Conservation (phyloP, 345 rosid species). For the Salix brachista region DNA sequence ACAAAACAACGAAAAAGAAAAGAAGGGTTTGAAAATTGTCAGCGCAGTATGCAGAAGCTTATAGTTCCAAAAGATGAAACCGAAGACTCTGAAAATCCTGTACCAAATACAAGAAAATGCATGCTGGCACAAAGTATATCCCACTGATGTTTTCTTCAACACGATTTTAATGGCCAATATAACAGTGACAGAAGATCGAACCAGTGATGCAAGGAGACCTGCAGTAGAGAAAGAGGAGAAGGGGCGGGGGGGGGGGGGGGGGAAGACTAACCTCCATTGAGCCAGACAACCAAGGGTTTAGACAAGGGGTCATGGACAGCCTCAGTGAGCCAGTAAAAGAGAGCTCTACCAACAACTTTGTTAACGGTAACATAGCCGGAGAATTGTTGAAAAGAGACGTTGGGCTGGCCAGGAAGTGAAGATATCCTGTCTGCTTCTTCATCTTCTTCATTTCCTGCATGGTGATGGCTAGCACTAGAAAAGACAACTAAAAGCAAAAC, state of each 20-base stretch:
- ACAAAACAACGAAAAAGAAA: background rate
- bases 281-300: constrained; percentile 89
- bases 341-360: constrained; percentile 64
- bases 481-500: constrained; percentile 5
- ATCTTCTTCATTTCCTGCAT: constrained; percentile 28
- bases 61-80: background rate
- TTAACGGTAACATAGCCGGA: constrained; percentile 86
- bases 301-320: constrained; percentile 46
- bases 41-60: background rate
- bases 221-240: background rate
- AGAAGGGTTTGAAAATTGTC: background rate
- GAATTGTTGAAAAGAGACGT: constrained; percentile 78
- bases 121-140: background rate
- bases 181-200: background rate
- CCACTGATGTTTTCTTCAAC: background rate
- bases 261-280: constrained; percentile 85
- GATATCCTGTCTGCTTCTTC: constrained; percentile 59
- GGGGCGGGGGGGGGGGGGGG: background rate
- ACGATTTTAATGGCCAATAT: constrained; percentile 16
- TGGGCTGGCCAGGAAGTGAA: constrained; percentile 91
- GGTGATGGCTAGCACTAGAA: background rate
- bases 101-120: background rate
- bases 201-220: background rate
- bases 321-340: constrained; percentile 96
- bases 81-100: background rate